These are phyloP conservation scores for Aurinia saxatilis DNA, from an alignment of 345 rosid genomes.

Conservation along the genomic window DNA sequence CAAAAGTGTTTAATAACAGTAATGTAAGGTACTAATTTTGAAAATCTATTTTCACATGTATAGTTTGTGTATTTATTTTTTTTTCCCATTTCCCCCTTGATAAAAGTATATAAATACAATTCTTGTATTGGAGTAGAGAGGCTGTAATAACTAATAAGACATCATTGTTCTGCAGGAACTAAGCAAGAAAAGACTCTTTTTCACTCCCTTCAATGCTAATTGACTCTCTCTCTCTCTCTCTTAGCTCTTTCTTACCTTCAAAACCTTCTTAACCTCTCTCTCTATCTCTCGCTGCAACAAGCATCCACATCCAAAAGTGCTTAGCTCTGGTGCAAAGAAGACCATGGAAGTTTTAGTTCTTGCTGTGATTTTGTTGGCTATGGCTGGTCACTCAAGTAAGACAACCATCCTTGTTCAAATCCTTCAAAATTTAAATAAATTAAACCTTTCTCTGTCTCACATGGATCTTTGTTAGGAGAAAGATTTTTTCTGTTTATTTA, in stretches of 20 bases:
- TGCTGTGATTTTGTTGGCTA: conserved; percentile 40
- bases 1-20: too few relatives aligned
- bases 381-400: conserved; percentile 52
- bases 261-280: neutral
- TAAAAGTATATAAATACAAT: neutral
- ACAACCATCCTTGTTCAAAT: conserved; percentile 2
- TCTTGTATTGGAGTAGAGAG: neutral
- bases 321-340: conserved; percentile 6
- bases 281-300: neutral
- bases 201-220: conserved; percentile 22
- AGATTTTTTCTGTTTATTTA: neutral
- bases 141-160: neutral
- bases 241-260: conserved; percentile 14
- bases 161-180: conserved; percentile 25
- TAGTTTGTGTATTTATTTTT: neutral
- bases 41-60: too few relatives aligned
- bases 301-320: neutral
- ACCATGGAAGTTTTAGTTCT: conserved; percentile 27
- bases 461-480: conserved; percentile 1
- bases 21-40: too few relatives aligned
- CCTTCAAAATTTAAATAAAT: neutral
- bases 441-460: neutral
- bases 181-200: conserved; percentile 14
- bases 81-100: neutral
- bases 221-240: conserved; percentile 25